phyloP scores from a whole-genome alignment of 208 protist species.

The Trichomonas vaginalis region DNA sequence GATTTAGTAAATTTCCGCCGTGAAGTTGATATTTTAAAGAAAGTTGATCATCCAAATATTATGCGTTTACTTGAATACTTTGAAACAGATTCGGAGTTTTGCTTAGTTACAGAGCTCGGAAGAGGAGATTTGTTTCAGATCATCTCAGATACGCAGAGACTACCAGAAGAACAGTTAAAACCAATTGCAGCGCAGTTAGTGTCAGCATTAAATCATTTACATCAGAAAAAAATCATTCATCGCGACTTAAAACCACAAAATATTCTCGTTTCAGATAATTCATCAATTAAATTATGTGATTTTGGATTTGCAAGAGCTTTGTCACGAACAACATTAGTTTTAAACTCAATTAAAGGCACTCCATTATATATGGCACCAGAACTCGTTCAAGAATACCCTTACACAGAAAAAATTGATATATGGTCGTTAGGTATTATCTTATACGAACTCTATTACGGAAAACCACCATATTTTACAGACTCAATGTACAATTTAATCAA shows the following conservation, averaged over 20 bases:
- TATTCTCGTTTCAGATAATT: slow-evolving; percentile 63
- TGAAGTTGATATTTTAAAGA: slow-evolving; percentile 30
- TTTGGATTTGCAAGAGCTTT: slow-evolving; percentile 82
- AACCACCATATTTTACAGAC: slow-evolving; percentile 81
- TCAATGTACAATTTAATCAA: slow-evolving; percentile 78
- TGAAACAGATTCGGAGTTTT: slow-evolving; percentile 75
- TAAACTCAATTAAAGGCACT: slow-evolving; percentile 69
- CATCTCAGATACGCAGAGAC: slow-evolving; percentile 56
- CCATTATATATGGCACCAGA: slow-evolving; percentile 84
- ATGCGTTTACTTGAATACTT: slow-evolving; percentile 81
- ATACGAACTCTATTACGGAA: slow-evolving; percentile 81
- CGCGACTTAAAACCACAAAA: slow-evolving; percentile 67
- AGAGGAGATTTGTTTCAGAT: slow-evolving; percentile 40
- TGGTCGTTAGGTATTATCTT: slow-evolving; percentile 92
- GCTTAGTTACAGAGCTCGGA: slow-evolving; percentile 54
- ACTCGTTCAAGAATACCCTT: slow-evolving; percentile 52
- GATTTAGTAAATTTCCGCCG: slow-evolving; percentile 23
- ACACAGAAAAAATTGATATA: slow-evolving; percentile 58
- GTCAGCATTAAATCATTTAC: slow-evolving; percentile 79
- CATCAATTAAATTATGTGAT: slow-evolving; percentile 76
- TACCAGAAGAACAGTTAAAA: slow-evolving; percentile 61
- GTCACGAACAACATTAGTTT: slow-evolving; percentile 64
- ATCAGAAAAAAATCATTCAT: slow-evolving; percentile 85
- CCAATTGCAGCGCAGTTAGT: slow-evolving; percentile 80
- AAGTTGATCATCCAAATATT: slow-evolving; percentile 81